Evolutionary conservation across 1,284 basidiomycete genomes (phyloP), one percentile per base, ranked within the genome.

Genomic region (Leccinum griseonigrum): DNA sequence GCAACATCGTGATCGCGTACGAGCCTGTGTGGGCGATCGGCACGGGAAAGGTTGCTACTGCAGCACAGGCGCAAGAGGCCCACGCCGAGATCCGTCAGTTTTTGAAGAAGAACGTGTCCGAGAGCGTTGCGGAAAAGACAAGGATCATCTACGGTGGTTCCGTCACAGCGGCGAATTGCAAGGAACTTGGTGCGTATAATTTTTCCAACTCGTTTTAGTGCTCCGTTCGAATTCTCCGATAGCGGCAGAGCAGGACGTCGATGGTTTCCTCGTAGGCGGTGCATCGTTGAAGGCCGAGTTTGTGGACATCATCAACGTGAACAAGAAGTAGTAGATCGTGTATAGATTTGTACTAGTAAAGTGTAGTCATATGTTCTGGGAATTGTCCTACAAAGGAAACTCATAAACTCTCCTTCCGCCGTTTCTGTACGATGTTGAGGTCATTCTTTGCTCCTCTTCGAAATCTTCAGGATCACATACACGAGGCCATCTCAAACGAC

Each of bases 1-100:
- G 92, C 75, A 89, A 93, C 71, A 83, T 98, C 74, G 97, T 99
- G 65, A 83, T 99, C 71, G 97, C 97, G 18, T 99, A 95, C 76
- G 94, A 96, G 76, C 94, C 94, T 54, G 97, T 99, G 32, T 99
- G 97, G 97, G 97, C 97, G 48, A 99, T 99, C 75, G 97, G 96
- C 60, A 98, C 95, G 22, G 95, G 95, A 67, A 97, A 94, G 79
- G 96, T 98, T 63, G 97, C 97, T 50, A 95, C 94, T 40, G 82
- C 91, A 3, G 81, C 78, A n/a, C 92, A 95, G 77, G 97, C 97
- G 2, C 96, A 99, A 78, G 92, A 97, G 57, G 89, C 94, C 1
- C 97, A 99, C 75, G 84, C 83, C 54, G 88, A 90, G 66, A 90
- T 96, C 71, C 92, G 97, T 68, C 74, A 79, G 34, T 98, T 88